These are phyloP conservation scores for Dryas integrifolia DNA, from an alignment of 331 rosid genomes.

Conservation along the genomic window DNA sequence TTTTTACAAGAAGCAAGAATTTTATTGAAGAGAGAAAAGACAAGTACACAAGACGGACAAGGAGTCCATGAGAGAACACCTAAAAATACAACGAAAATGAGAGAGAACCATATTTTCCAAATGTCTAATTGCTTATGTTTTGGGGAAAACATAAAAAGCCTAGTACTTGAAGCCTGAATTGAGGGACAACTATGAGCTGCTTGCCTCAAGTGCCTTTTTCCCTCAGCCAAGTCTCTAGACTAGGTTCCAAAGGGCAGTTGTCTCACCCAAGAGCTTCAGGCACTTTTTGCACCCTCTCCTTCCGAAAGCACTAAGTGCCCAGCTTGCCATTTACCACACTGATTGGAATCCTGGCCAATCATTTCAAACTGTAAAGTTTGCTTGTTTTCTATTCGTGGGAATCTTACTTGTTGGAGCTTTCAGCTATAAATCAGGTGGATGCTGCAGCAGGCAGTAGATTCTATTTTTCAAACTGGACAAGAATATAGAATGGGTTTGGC, in stretches of 20 bases:
- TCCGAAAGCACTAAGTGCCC: background rate
- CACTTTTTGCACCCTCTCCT: background rate
- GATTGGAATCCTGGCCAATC: too few relatives aligned
- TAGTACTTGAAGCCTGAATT: background rate
- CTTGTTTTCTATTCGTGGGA: background rate
- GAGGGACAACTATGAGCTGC: background rate
- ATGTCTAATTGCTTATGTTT: background rate
- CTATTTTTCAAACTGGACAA: background rate
- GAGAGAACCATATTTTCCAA: background rate
- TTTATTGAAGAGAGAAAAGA: too few relatives aligned
- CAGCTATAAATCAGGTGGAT: conserved; percentile 1
- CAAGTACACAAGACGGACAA: too few relatives aligned
- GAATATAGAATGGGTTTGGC: background rate
- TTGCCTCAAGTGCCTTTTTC: background rate
- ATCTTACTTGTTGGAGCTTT: background rate
- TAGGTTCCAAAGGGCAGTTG: background rate
- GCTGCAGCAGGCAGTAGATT: background rate
- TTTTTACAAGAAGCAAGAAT: too few relatives aligned
- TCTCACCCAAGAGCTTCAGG: background rate
- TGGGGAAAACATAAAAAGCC: background rate
- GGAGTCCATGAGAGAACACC: too few relatives aligned
- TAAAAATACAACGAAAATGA: too few relatives aligned
- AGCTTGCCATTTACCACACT: too few relatives aligned
- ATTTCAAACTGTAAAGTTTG: background rate
- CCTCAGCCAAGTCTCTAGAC: background rate